A percentile compares a stretch with the other conserved stretches of the same genome.
Conservation (phyloP, 2,329 filamentous ascomycete species). For the Alternaria angustiovoidea region DNA sequence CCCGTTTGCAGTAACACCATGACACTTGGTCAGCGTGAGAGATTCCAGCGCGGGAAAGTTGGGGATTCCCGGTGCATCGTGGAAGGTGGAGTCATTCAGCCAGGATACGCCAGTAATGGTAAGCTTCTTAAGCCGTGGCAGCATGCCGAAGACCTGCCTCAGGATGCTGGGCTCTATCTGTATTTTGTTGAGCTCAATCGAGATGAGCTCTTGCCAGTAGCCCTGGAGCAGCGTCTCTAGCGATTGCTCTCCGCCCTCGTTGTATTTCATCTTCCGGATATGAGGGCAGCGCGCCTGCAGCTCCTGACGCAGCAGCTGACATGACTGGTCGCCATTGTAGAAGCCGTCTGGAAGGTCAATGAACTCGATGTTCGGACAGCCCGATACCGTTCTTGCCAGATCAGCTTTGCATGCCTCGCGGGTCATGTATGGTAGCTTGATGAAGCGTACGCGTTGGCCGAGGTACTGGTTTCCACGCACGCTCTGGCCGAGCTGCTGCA, state of each 20-base stretch:
- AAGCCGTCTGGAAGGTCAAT: conserved; percentile 91
- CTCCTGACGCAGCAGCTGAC: conserved; percentile 79
- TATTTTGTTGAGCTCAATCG: conserved; percentile 73
- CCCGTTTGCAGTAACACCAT: conserved; percentile 75
- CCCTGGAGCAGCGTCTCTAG: conserved; percentile 74
- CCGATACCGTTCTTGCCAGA: conserved; percentile 83
- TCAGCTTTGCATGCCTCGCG: conserved; percentile 85
- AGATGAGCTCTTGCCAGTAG: conserved; percentile 75
- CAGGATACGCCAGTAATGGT: conserved; percentile 74
- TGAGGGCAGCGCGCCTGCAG: conserved; percentile 83
- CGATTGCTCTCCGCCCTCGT: conserved; percentile 77
- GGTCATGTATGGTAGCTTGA: conserved; percentile 95
- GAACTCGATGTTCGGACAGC: conserved; percentile 84
- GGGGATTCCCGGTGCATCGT: conserved; percentile 69
- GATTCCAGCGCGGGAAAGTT: conserved; percentile 78
- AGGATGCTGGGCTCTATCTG: conserved; percentile 75
- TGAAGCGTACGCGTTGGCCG: conserved; percentile 74
- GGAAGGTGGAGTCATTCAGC: conserved; percentile 81
- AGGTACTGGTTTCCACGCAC: conserved; percentile 78
- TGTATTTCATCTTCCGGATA: conserved; percentile 89
- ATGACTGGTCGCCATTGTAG: conserved; percentile 80
- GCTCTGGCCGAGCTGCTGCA: conserved; percentile 81
- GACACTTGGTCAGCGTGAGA: conserved; percentile 75
- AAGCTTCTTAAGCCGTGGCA: conserved; percentile 74
- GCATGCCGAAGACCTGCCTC: conserved; percentile 72